Base-by-base conservation (phyloP, 2,329 filamentous ascomycete genomes). In the Sporothrix schenckii region DNA sequence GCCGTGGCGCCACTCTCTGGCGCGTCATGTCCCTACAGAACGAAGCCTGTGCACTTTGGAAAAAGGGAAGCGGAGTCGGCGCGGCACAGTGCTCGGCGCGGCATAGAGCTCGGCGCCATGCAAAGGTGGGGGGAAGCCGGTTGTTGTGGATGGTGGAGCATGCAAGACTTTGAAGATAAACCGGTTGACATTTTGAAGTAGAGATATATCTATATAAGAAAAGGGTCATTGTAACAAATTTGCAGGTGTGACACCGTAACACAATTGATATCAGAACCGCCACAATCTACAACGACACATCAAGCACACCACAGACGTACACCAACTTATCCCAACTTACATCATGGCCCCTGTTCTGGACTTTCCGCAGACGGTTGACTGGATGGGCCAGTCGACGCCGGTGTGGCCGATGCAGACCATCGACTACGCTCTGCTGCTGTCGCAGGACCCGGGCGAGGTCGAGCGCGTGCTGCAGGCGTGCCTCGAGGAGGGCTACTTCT, bases 401-500 rank as follows among this genome's bases (percentile, higher is more conserved):
- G 79, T 85, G 76, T 85, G 82, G 77, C 75, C 80, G 71, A 84
- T 85, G 82, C 79, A 84, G 76, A 86, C 83, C 39, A 80, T 87
- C 74, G 79, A 85, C 79, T 87, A 84, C 75, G 81, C 80, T 21
- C 80, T 79, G 61, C 77, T 87, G 68, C 83, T 87, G 49, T 87
- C 84, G 0, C 83, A 86, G 73, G 84, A 87, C 72, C 84, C 85
- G 9, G 78, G 77, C 24, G 85, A 87, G 77, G 77, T 87, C 10
- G 83, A 86, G 72, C 85, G 82, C 74, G 78, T 86, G 9, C 76
- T 86, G 69, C 78, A 80, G 49, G 81, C 80, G 73, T 87, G 85
- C 76, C 78, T 83, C 71, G 79, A 82, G 24, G 81, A 84, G 47
- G 85, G 85, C 1, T 87, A 83, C 80, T 87, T 87, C 77, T 86